Evolutionary conservation across 495 filamentous ascomycete species (phyloP).

Genomic region (Talaromyces stipitatus): DNA sequence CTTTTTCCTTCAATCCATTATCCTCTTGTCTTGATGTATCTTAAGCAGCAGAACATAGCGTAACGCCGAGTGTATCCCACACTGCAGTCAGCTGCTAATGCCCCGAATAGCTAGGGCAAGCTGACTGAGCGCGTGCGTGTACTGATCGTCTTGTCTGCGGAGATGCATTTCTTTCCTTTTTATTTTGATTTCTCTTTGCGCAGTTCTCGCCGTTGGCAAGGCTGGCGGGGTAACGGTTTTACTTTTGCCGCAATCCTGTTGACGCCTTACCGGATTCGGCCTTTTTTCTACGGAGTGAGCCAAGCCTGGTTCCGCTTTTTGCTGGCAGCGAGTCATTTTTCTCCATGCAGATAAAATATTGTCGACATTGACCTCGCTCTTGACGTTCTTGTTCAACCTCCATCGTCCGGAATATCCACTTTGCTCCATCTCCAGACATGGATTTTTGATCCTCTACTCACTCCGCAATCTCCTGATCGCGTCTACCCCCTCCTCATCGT

Average conservation of each 20-base stretch:
- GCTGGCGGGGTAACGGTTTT: background rate
- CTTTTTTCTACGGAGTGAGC: constrained; percentile 5
- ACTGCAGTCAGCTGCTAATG: constrained; percentile 3
- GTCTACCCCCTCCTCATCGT: background rate
- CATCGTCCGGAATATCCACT: constrained; percentile 1
- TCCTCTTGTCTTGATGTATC: constrained; percentile 1
- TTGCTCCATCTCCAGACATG: background rate
- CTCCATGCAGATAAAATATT: constrained; percentile 15
- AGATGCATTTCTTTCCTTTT: background rate
- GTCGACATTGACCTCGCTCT: background rate
- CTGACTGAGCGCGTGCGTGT: constrained; percentile 2
- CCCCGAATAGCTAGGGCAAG: background rate
- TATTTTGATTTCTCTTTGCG: background rate
- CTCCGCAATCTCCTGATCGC: background rate
- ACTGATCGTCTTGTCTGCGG: background rate
- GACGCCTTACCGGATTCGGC: constrained; percentile 8
- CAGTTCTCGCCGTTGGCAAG: background rate
- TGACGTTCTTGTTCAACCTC: background rate
- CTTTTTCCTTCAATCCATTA: background rate
- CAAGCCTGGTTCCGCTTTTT: constrained; percentile 20
- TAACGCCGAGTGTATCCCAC: constrained; percentile 1
- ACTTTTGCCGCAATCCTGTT: background rate
- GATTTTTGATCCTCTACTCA: background rate
- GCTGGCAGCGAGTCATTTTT: constrained; percentile 25
- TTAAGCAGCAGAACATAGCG: constrained; percentile 5